Percentiles rank a stretch among this genome's conserved stretches.
Evolutionary conservation across 192 early-diverging fungal genomes (phyloP).

Genomic region (Backusella tarrabulga): DNA sequence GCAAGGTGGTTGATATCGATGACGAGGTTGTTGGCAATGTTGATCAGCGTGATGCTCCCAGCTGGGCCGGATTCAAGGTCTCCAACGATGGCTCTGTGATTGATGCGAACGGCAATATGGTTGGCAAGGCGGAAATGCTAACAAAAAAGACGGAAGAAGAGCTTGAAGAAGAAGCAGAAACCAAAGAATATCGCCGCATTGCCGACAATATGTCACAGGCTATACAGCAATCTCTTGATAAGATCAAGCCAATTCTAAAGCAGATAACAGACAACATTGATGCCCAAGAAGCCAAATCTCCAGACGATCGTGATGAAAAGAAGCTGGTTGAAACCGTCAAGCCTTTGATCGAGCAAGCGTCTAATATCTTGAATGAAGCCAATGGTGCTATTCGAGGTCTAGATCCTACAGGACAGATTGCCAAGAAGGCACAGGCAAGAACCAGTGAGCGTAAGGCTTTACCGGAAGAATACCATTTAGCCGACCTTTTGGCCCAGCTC

Average conservation of each 20-base stretch:
- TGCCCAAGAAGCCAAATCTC: constrained; percentile 17
- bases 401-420: constrained; percentile 18
- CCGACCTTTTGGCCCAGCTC: constrained; percentile 17
- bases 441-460: constrained; percentile 17
- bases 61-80: constrained; percentile 14
- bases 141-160: constrained; percentile 15
- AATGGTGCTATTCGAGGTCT: constrained; percentile 27
- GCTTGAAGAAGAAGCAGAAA: constrained; percentile 1
- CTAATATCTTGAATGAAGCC: constrained; percentile 15
- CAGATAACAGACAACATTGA: constrained; percentile 24
- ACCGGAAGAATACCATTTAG: constrained; percentile 17
- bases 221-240: constrained; percentile 11
- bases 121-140: constrained; percentile 19
- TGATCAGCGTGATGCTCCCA: neutral
- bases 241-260: constrained; percentile 20
- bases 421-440: constrained; percentile 17
- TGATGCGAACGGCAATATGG: constrained; percentile 1
- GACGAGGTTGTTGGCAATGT: constrained; percentile 11
- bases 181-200: constrained; percentile 14
- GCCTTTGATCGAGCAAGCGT: constrained; percentile 25
- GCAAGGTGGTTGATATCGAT: neutral
- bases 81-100: constrained; percentile 10
- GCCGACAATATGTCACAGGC: constrained; percentile 11
- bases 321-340: constrained; percentile 15
- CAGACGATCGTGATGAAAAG: constrained; percentile 26